phyloP scores from a whole-genome alignment of 2,329 filamentous ascomycete genomes.

The Chrysosporium queenslandicum region DNA sequence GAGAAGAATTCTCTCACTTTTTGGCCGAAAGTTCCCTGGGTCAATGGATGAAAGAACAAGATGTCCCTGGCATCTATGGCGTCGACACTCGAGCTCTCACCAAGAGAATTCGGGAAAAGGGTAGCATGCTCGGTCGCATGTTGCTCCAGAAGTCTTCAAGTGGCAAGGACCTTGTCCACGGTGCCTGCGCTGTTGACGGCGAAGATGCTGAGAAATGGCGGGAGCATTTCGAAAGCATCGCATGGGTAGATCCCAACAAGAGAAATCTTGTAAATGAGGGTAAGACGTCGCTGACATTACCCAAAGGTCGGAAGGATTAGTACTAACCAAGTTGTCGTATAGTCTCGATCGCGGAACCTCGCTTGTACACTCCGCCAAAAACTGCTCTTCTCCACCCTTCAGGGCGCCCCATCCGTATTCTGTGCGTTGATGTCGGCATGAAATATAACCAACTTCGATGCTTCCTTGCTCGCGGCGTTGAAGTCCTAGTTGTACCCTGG shows the following conservation, averaged over 20 bases:
- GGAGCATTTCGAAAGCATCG: slow-evolving; percentile 62
- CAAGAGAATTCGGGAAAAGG: slow-evolving; percentile 85
- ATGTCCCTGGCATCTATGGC: slow-evolving; percentile 84
- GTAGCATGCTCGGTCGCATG: slow-evolving; percentile 92
- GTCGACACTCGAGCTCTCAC: slow-evolving; percentile 90
- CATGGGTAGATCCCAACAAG: slow-evolving; percentile 86
- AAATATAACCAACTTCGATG: slow-evolving; percentile 98
- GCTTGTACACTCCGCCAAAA: slow-evolving; percentile 65
- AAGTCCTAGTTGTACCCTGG: slow-evolving; percentile 92
- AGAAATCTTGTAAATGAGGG: slow-evolving; percentile 91
- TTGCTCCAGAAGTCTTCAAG: slow-evolving; percentile 55
- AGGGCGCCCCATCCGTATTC: slow-evolving; percentile 72
- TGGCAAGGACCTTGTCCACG: slow-evolving; percentile 16
- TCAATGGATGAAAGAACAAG: slow-evolving; percentile 92
- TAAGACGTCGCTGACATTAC: slow-evolving; percentile 41
- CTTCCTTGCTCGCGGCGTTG: slow-evolving; percentile 79
- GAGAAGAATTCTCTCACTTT: slow-evolving; percentile 92
- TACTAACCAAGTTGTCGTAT: slow-evolving; percentile 17
- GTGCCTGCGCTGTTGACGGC: slow-evolving; percentile 32
- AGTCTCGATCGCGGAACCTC: slow-evolving; percentile 85
- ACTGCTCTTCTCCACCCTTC: slow-evolving; percentile 71
- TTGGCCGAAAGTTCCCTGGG: slow-evolving; percentile 83
- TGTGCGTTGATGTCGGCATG: slow-evolving; percentile 93
- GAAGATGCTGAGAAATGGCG: slow-evolving; percentile 39
- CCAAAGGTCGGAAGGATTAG: not conserved